A percentile compares a stretch with the other conserved stretches of the same genome.
These are phyloP conservation scores for Candida golubevii DNA, from an alignment of 805 yeast species.

Conservation along the genomic window DNA sequence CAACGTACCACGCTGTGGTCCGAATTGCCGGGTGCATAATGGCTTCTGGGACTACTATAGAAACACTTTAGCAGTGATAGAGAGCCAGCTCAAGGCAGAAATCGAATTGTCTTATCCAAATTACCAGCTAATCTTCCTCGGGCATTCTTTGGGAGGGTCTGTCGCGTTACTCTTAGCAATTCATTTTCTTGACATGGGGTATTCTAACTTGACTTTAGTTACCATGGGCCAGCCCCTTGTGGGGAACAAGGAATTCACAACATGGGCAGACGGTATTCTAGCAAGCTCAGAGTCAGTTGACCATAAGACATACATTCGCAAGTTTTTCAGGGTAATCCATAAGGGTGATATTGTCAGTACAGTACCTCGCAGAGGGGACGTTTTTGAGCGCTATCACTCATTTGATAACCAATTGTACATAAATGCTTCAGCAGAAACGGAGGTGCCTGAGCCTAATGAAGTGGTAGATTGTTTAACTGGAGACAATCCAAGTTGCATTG, in stretches of 20 bases:
- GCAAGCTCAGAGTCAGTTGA: conserved; percentile 23
- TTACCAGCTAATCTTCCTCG: conserved; percentile 20
- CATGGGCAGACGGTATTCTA: conserved; percentile 32
- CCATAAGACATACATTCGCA: conserved; percentile 19
- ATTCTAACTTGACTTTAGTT: conserved; percentile 26
- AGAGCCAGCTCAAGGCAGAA: conserved; percentile 14
- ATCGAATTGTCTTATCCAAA: conserved; percentile 14
- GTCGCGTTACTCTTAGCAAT: conserved; percentile 35
- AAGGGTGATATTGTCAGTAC: conserved; percentile 26
- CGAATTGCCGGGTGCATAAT: conserved; percentile 35
- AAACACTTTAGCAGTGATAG: conserved; percentile 25
- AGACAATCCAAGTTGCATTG: conserved; percentile 27
- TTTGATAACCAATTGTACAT: conserved; percentile 37
- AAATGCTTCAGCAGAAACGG: conserved; percentile 25
- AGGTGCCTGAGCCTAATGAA: conserved; percentile 22
- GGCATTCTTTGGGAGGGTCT: conserved; percentile 40
- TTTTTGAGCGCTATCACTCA: conserved; percentile 22
- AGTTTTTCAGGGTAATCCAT: conserved; percentile 24
- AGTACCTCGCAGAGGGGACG: conserved; percentile 21
- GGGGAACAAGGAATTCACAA: conserved; percentile 36
- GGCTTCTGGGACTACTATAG: conserved; percentile 30
- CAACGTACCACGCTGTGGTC: conserved; percentile 25
- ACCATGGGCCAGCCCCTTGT: conserved; percentile 45
- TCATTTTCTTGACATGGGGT: conserved; percentile 33
- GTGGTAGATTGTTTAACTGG: conserved; percentile 34